phyloP scores from a whole-genome alignment of 352 stramenopile genomes.

The Phytophthora agathidicida region DNA sequence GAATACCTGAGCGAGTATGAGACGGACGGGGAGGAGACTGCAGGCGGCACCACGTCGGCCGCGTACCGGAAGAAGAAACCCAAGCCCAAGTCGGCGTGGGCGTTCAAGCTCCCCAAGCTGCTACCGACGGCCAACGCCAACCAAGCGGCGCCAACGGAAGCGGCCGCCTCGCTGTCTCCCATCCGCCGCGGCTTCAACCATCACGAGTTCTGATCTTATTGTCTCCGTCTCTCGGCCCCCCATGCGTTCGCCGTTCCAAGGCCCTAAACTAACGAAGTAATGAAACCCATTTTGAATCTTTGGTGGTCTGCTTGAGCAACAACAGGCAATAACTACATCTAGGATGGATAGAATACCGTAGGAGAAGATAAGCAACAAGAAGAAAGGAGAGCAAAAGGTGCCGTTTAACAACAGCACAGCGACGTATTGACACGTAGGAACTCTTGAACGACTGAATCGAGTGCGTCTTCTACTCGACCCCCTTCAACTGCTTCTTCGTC shows the following conservation, averaged over 20 bases:
- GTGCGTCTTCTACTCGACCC: neutral
- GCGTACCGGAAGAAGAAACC: constrained; percentile 42
- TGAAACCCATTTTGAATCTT: constrained; percentile 26
- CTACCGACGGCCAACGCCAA: constrained; percentile 34
- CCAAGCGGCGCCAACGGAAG: constrained; percentile 24
- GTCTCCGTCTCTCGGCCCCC: constrained; percentile 10
- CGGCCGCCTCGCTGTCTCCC: constrained; percentile 35
- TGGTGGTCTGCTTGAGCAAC: neutral
- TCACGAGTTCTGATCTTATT: constrained; percentile 57
- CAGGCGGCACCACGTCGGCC: constrained; percentile 33
- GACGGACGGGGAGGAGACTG: constrained; percentile 36
- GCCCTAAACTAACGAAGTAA: constrained; percentile 37
- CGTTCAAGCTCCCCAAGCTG: constrained; percentile 51
- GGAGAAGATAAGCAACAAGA: neutral
- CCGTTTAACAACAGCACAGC: constrained; percentile 12
- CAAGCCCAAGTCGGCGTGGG: constrained; percentile 48
- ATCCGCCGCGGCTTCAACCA: constrained; percentile 53
- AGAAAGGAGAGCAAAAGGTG: constrained; percentile 4
- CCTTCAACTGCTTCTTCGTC: neutral
- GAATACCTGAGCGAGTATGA: constrained; percentile 39
- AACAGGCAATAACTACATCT: neutral
- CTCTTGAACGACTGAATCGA: neutral
- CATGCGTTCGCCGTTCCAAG: constrained; percentile 15
- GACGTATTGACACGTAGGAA: constrained; percentile 3
- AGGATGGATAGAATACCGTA: neutral